These are phyloP conservation scores for Dimargaris xerosporica DNA, from an alignment of 192 early-diverging fungal genomes.

Conservation along the genomic window DNA sequence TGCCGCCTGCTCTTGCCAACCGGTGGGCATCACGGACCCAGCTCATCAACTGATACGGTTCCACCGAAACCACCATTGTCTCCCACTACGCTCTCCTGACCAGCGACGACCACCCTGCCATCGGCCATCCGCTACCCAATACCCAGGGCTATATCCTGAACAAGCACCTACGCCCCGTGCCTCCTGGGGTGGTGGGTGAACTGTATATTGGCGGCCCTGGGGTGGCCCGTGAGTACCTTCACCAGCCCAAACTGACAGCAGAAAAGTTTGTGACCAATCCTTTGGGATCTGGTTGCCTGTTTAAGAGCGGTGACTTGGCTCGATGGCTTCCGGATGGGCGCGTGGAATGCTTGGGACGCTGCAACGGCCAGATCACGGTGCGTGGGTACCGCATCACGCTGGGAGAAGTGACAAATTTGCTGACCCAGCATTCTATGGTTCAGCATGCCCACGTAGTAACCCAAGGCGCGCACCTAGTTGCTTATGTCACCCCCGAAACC, in stretches of 20 bases:
- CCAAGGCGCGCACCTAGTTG: conserved; percentile 14
- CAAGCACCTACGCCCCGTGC: conserved; percentile 10
- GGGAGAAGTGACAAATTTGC: conserved; percentile 16
- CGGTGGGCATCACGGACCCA: not conserved
- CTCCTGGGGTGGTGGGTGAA: conserved; percentile 21
- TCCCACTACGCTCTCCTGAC: not conserved
- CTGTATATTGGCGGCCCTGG: conserved; percentile 18
- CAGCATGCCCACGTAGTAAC: conserved; percentile 15
- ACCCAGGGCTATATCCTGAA: conserved; percentile 18
- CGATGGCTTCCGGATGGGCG: conserved; percentile 17
- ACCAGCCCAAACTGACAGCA: conserved; percentile 16
- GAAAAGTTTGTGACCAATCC: conserved; percentile 25
- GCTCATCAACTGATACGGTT: conserved; percentile 1
- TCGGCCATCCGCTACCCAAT: conserved; percentile 14
- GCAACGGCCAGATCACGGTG: conserved; percentile 23
- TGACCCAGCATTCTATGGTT: conserved; percentile 15
- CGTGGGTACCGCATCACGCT: conserved; percentile 22
- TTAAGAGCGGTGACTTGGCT: conserved; percentile 19
- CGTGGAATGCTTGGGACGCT: conserved; percentile 18
- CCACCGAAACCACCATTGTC: conserved; percentile 3
- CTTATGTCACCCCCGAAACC: conserved; percentile 19
- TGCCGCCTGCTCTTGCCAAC: not conserved
- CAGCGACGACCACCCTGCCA: conserved; percentile 3
- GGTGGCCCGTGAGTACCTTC: conserved; percentile 24
- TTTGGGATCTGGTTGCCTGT: conserved; percentile 18